Evolutionary conservation across 441 rosid species (phyloP), one percentile per base, ranked within the genome.

Genomic region (Flueggea neowawraea): DNA sequence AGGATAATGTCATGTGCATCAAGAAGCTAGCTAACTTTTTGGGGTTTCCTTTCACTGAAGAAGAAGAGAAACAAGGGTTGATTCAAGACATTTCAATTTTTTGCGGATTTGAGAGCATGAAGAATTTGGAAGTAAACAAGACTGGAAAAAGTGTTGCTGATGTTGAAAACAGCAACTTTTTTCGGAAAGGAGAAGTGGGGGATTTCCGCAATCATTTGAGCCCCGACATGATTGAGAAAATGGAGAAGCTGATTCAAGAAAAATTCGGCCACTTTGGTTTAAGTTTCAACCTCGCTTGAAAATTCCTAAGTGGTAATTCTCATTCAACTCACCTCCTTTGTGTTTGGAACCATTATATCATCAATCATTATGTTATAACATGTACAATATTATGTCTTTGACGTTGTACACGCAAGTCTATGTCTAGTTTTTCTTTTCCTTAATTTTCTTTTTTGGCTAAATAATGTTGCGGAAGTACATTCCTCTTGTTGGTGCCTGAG

Each of bases 151-250:
- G 4, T 10, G 8, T 11, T 6, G 6, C 14, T 0, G 53, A 66
- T 11, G 4, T 31, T 14, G 61, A 60, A 7, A 56, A 60, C 8
- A 43, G 14, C 2, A 11, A 16, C 39, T 74, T 91, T 81, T 89
- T 91, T 65, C 84, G 98, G 82, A 89, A 83, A 72, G 98, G 74
- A 16, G 73, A 76, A 67, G 60, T 85, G 36, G 89, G 91, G 43
- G 98, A 91, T 64, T 91, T 86, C 86, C 74, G 72, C 55, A 87
- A 89, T 76, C 68, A 87, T 70, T 51, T 91, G 58, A 66, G 91
- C 6, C 80, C 89, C 14, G 57, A 5, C 11, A 57, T 57, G 89
- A 87, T 63, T 53, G 74, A 79, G 60, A 67, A 14, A 17, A 50
- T 91, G 31, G 69, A 78, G 43, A 57, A 55, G 12, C 49, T 87